Base-by-base conservation (phyloP, 2,329 filamentous ascomycete species). In the Fusarium proliferatum region DNA sequence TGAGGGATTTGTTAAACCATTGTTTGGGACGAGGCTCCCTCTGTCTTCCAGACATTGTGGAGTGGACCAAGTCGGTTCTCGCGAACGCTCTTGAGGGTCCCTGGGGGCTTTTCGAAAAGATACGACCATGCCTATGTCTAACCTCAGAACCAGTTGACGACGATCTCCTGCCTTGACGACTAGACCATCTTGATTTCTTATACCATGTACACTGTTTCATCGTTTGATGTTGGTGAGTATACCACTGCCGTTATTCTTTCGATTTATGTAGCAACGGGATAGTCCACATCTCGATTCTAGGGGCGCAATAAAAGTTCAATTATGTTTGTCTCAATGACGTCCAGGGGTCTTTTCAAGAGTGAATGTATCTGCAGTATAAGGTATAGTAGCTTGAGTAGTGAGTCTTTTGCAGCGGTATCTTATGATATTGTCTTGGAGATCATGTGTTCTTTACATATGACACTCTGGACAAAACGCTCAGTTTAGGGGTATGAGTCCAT, bases 1-100 rank as follows among this genome's bases (percentile, higher is more conserved):
- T 81, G 82, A 82, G 80, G 82, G 81, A 82, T 82, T 83, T 81
- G 80, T 83, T 81, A 80, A 78, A 78, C 77, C 78, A 80, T 78
- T 78, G 69, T 76, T 76, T 80, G 80, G 79, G 72, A 79, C 76
- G 69, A 79, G 68, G 68, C 69, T 77, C 69, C 61, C 67, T 58
- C 26, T 60, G 70, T 63, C 72, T 64, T 46, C 13, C 42, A 48
- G 67, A 51, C 57, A 69, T 69, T 36, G 69, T 15, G 70, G 72
- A 76, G 77, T 77, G 72, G 79, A 80, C 76, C 78, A 80, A 81
- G 72, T 72, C 78, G 79, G 79, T 71, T 77, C 78, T 75, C 78
- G 72, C 77, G 79, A 82, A 80, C 79, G 78, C 77, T 80, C 81
- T 79, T 77, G 80, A 80, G 80, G 80, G 80, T 80, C 78, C 80